A percentile compares a stretch with the other conserved stretches of the same genome.
These are phyloP conservation scores for Naganishia randhawae DNA, from an alignment of 768 basidiomycete genomes.

Conservation along the genomic window DNA sequence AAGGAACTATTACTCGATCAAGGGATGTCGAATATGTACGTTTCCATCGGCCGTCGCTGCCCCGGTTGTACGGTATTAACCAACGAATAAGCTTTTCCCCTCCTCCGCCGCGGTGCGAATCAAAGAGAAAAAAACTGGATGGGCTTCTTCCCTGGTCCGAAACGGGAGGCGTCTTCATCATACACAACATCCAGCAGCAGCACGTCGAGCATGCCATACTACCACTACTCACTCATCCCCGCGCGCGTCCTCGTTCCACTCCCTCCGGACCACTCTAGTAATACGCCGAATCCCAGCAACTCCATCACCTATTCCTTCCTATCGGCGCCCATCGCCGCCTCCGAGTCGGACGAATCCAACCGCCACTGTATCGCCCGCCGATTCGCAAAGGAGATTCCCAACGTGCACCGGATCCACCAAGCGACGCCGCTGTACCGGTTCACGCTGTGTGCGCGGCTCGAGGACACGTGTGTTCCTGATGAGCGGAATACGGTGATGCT, in stretches of 20 bases:
- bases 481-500: conserved; percentile 17
- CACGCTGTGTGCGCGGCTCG: not conserved
- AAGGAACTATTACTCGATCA: not conserved
- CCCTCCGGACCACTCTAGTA: not conserved
- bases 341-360: too few species aligned
- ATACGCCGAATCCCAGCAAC: not conserved
- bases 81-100: too few species aligned
- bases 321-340: not conserved
- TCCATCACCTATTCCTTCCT: not conserved
- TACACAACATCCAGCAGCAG: not conserved
- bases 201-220: not conserved
- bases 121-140: conserved; percentile 19
- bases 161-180: not conserved
- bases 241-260: not conserved
- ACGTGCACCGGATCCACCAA: not conserved
- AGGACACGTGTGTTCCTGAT: not conserved
- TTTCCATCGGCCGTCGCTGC: too few species aligned
- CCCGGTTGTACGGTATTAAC: too few species aligned
- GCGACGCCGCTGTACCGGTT: conserved; percentile 13
- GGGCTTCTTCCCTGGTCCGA: conserved; percentile 13
- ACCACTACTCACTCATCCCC: not conserved
- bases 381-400: not conserved
- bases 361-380: not conserved
- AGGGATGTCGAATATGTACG: conserved; percentile 8
- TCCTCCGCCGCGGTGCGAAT: not conserved